Conservation (phyloP, 176 grass and related monocot genomes). For the Musa troglodytarum region DNA sequence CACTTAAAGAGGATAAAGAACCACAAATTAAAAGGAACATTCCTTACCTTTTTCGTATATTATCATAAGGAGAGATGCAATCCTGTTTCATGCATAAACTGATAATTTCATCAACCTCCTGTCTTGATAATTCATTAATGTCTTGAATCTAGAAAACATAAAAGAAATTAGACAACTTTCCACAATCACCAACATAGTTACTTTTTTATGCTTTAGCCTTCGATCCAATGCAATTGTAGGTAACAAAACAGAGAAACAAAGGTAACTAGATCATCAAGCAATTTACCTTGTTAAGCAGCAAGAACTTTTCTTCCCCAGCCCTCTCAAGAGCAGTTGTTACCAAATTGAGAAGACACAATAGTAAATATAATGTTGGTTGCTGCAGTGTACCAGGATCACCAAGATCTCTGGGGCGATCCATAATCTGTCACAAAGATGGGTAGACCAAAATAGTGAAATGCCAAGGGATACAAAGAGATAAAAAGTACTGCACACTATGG, state of each 20-base stretch:
- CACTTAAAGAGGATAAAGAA: background rate
- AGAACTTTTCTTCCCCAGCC: slow-evolving; percentile 80
- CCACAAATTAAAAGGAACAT: background rate
- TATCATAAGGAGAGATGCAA: slow-evolving; percentile 33
- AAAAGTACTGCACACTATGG: too few species aligned
- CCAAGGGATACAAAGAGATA: background rate
- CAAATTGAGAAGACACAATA: slow-evolving; percentile 67
- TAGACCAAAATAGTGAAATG: slow-evolving; percentile 11
- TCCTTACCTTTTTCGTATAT: slow-evolving; percentile 34
- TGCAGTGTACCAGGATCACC: slow-evolving; percentile 22
- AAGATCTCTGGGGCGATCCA: slow-evolving; percentile 21
- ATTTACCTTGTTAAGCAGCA: slow-evolving; percentile 86
- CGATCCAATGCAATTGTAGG: background rate
- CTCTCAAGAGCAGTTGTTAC: slow-evolving; percentile 54
- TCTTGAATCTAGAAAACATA: slow-evolving; percentile 36
- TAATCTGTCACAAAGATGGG: slow-evolving; percentile 32
- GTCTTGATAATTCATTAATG: slow-evolving; percentile 48
- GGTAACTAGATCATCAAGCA: background rate
- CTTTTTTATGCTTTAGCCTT: too few species aligned
- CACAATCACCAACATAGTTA: too few species aligned
- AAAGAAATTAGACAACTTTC: background rate
- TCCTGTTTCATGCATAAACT: slow-evolving; percentile 25
- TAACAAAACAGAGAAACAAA: background rate
- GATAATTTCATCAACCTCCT: slow-evolving; percentile 51
- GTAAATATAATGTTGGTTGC: slow-evolving; percentile 59